These are phyloP conservation scores for Colletotrichum cuscutae DNA, from an alignment of 2,329 filamentous ascomycete species.

Conservation along the genomic window DNA sequence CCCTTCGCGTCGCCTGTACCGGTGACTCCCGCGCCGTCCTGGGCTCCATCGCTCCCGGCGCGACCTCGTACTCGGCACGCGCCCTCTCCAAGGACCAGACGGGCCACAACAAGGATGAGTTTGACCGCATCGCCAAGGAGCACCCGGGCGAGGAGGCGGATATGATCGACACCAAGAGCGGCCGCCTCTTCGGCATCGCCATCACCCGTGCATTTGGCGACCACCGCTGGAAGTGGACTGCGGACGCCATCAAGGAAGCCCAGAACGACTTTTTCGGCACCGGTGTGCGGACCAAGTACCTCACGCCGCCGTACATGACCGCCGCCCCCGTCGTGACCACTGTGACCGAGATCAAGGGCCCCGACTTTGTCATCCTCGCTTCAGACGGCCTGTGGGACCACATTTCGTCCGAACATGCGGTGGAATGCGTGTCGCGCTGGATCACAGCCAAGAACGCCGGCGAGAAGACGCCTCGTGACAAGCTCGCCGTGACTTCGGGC, in stretches of 20 bases:
- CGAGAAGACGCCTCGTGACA: conserved; percentile 2
- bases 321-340: conserved; percentile 73
- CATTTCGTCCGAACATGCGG: conserved; percentile 66
- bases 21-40: conserved; percentile 76
- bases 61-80: conserved; percentile 57
- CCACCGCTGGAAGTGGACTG: conserved; percentile 73
- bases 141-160: conserved; percentile 71
- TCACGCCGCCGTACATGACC: conserved; percentile 74
- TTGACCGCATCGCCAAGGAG: conserved; percentile 61
- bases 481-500: conserved; percentile 4
- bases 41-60: conserved; percentile 54
- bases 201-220: conserved; percentile 77
- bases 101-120: conserved; percentile 69
- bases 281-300: conserved; percentile 52
- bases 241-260: conserved; percentile 19
- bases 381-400: conserved; percentile 75
- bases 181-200: conserved; percentile 69
- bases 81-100: conserved; percentile 74
- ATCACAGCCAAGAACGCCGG: conserved; percentile 39
- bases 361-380: conserved; percentile 71
- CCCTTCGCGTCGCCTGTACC: conserved; percentile 71
- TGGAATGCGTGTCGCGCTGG: conserved; percentile 68
- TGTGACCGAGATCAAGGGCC: conserved; percentile 55
- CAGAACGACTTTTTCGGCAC: conserved; percentile 56
- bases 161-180: conserved; percentile 57